phyloP scores from a whole-genome alignment of 331 rosid genomes.

The Phaseolus coccineus region DNA sequence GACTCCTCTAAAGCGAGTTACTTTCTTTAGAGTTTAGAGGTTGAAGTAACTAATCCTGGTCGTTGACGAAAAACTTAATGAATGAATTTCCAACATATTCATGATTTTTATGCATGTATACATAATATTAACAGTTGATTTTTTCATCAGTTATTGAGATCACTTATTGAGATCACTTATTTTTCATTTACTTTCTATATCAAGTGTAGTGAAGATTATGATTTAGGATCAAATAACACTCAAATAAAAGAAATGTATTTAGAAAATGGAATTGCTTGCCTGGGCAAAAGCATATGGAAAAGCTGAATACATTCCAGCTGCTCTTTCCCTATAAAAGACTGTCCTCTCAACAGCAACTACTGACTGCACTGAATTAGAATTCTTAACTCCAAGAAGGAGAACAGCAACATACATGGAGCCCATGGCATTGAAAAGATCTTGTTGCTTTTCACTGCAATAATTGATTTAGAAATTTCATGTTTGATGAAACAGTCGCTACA shows the following conservation, averaged over 20 bases:
- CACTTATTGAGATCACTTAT: background rate
- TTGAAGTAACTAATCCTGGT: no score
- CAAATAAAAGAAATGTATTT: background rate
- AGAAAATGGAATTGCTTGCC: slow-evolving; percentile 41
- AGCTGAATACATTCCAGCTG: slow-evolving; percentile 77
- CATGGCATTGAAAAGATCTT: slow-evolving; percentile 64
- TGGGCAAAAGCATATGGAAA: slow-evolving; percentile 70
- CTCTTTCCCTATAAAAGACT: slow-evolving; percentile 72
- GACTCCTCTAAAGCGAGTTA: no score
- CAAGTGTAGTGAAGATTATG: background rate
- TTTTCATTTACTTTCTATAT: background rate
- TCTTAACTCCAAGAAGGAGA: slow-evolving; percentile 62
- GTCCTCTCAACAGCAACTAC: slow-evolving; percentile 62
- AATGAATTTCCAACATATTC: no score
- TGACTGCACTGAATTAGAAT: slow-evolving; percentile 57
- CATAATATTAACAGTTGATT: background rate
- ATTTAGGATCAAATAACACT: slow-evolving; percentile 29
- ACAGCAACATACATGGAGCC: slow-evolving; percentile 74
- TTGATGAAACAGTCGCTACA: background rate
- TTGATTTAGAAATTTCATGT: slow-evolving; percentile 13
- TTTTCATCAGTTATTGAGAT: no score
- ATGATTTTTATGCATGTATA: background rate
- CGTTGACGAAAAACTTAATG: no score
- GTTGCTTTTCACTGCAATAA: slow-evolving; percentile 50
- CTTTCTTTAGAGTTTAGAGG: no score